A percentile compares a stretch with the other conserved stretches of the same genome.
phyloP scores from a whole-genome alignment of 31 red algal species.

The Bonnemaisonia californica region DNA sequence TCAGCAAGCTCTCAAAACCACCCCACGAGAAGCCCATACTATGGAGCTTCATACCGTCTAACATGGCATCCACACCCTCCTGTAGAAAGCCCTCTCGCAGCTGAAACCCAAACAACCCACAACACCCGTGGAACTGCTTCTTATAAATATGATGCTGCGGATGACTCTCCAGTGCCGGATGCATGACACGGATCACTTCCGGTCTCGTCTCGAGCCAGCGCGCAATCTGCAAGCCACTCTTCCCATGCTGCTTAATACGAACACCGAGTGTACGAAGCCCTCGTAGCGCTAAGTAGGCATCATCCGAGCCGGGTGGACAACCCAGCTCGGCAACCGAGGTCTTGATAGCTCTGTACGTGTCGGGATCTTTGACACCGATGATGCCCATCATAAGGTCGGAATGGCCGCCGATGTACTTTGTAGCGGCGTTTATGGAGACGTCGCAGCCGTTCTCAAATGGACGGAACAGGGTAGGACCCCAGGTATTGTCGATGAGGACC shows the following conservation, averaged over 20 bases:
- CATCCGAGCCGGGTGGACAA: conserved; percentile 93
- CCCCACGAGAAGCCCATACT: conserved; percentile 91
- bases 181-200: conserved; percentile 84
- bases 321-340: conserved; percentile 82
- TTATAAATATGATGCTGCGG: conserved; percentile 91
- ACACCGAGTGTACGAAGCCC: conserved; percentile 85
- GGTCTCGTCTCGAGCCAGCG: conserved; percentile 83
- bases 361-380: conserved; percentile 56
- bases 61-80: conserved; percentile 76
- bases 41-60: conserved; percentile 86
- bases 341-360: conserved; percentile 81
- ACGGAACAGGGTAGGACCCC: conserved; percentile 81
- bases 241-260: conserved; percentile 78
- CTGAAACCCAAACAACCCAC: conserved; percentile 88
- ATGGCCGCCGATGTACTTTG: conserved; percentile 97
- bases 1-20: conserved; percentile 88
- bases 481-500: conserved; percentile 96
- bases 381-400: conserved; percentile 99
- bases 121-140: conserved; percentile 78
- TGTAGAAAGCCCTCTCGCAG: conserved; percentile 71
- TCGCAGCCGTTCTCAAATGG: conserved; percentile 87
- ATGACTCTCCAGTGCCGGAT: conserved; percentile 78
- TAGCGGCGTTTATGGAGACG: conserved; percentile 91
- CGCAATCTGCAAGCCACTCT: conserved; percentile 63
- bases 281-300: conserved; percentile 90